Base-by-base conservation (phyloP, 352 stramenopile genomes). In the Aphanomyces astaci region DNA sequence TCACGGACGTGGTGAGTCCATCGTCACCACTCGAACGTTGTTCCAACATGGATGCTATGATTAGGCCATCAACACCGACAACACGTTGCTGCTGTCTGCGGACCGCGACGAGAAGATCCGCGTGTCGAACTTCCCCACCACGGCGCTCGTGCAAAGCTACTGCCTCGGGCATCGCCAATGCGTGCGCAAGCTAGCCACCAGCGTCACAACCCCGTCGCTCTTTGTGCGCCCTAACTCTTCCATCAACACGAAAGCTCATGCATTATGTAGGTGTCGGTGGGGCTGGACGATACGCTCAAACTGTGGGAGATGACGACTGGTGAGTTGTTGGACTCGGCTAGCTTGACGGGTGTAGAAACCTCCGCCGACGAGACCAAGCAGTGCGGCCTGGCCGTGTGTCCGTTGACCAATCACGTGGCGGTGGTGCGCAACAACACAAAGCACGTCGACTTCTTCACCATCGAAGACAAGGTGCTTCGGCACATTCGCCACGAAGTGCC, bases 81-180 rank as follows among this genome's bases (percentile, higher is more conserved):
- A 75, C 56, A 73, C 70, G 53, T 66, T 89, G 65, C 70, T 94
- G 27, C 72, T 95, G 17, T 89, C 84, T 15, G 86, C 81, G 1
- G 86, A 95, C 60, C 82, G 86, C 28, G 85, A 95, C 63, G 86
- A 95, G 59, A 93, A 95, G 73, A 71, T 95, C 48, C 83, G 86
- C n/a, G 79, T 95, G 9, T 92, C 86, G 30, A 74, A 79, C 53
- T 95, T 95, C 62, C 86, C 86, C 4, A 80, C 75, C 25, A 84
- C 83, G 40, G 51, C 79, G 19, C 77, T 93, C 64, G 78, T 95
- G 39, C 79, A 91, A 65, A 89, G 76, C 72, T 95, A 92, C 76
- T 95, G 86, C 64, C 76, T 95, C 49, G 86, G 86, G 17, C 86
- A 95, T 69, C 76, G 75, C 25, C 76, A 84, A 10, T 85, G 78